These are phyloP conservation scores for Neoboletus magnificus DNA, from an alignment of 768 basidiomycete genomes.

Conservation along the genomic window DNA sequence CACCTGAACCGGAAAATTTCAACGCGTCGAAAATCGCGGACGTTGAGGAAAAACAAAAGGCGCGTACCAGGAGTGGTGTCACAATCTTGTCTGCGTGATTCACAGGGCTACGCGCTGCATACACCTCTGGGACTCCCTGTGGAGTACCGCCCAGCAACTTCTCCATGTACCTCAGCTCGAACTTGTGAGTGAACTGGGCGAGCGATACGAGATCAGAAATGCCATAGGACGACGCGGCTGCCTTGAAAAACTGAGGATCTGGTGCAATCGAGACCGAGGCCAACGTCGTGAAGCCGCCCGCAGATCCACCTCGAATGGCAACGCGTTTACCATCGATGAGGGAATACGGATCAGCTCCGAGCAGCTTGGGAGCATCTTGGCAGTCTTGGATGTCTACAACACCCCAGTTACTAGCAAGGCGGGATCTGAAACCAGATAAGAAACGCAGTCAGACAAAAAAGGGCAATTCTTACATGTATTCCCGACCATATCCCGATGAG, in stretches of 20 bases:
- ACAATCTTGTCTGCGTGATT: slow-evolving; percentile 59
- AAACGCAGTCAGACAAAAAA: not conserved
- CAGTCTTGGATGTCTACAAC: slow-evolving; percentile 69
- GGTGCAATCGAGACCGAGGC: slow-evolving; percentile 41
- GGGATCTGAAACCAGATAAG: slow-evolving; percentile 31
- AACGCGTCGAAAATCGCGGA: not conserved
- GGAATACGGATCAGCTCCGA: slow-evolving; percentile 43
- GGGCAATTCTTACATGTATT: slow-evolving; percentile 45
- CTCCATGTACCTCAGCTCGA: slow-evolving; percentile 55
- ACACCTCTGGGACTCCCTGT: slow-evolving; percentile 52
- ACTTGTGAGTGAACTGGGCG: slow-evolving; percentile 68
- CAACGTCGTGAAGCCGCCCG: slow-evolving; percentile 72
- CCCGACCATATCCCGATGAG: slow-evolving; percentile 68
- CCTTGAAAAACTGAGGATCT: slow-evolving; percentile 47
- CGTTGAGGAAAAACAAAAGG: no score
- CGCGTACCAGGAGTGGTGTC: slow-evolving; percentile 57
- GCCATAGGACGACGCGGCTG: slow-evolving; percentile 65
- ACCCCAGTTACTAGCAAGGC: slow-evolving; percentile 69
- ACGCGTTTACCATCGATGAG: slow-evolving; percentile 63
- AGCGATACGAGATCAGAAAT: slow-evolving; percentile 61
- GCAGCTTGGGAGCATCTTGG: slow-evolving; percentile 46
- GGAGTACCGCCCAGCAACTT: slow-evolving; percentile 62
- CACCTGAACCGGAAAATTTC: slow-evolving; percentile 42
- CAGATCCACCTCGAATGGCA: slow-evolving; percentile 68
- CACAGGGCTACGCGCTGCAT: slow-evolving; percentile 59